phyloP scores from a whole-genome alignment of 1,284 basidiomycete genomes.

The Tilletia setariae region DNA sequence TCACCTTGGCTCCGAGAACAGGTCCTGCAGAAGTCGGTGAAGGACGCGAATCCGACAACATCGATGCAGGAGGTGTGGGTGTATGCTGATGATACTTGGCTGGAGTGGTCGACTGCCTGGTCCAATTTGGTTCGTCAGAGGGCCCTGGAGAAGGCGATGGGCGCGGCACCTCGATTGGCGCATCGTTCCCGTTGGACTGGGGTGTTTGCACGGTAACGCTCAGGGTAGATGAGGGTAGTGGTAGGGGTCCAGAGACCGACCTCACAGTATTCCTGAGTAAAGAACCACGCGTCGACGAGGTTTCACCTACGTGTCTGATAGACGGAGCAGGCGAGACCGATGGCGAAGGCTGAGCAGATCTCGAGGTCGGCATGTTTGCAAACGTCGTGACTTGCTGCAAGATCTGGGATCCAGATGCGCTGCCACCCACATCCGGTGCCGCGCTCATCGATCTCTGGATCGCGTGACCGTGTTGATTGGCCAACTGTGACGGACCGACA shows the following conservation, averaged over 20 bases:
- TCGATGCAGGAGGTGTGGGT: slow-evolving; percentile 13
- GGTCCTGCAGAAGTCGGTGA: neutral
- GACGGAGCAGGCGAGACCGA: slow-evolving; percentile 20
- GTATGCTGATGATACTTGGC: slow-evolving; percentile 15
- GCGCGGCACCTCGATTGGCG: neutral
- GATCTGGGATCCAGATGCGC: no score
- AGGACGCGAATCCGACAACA: slow-evolving; percentile 6
- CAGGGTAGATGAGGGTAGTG: neutral
- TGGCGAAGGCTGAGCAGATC: slow-evolving; percentile 26
- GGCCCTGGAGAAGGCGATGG: slow-evolving; percentile 20
- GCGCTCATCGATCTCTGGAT: slow-evolving; percentile 35
- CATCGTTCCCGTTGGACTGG: no score
- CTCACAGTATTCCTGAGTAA: no score
- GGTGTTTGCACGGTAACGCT: no score
- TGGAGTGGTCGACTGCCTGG: slow-evolving; percentile 15
- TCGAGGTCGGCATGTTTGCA: neutral
- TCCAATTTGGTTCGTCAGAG: slow-evolving; percentile 9
- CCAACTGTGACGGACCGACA: slow-evolving; percentile 20
- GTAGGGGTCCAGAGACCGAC: neutral
- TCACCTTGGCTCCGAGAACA: neutral
- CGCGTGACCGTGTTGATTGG: slow-evolving; percentile 10
- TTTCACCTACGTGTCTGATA: no score
- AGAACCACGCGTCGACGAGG: no score
- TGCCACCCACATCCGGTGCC: slow-evolving; percentile 27
- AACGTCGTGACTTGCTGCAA: slow-evolving; percentile 1